Conservation (phyloP, 345 rosid genomes). For the Brassica rapa region DNA sequence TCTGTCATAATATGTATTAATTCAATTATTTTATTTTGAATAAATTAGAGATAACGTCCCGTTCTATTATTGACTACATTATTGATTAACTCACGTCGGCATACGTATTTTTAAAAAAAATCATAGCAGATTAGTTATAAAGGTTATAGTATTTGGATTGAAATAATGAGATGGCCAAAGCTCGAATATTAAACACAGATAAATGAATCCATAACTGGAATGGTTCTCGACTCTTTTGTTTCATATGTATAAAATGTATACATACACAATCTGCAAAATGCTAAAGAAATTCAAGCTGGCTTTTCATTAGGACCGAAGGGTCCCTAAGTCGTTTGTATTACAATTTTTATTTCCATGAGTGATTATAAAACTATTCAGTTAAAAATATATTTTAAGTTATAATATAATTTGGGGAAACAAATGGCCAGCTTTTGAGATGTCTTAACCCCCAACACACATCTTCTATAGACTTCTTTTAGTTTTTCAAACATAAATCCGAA, state of each 20-base stretch:
- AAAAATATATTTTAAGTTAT: not conserved
- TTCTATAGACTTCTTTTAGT: not conserved
- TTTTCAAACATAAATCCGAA: not conserved
- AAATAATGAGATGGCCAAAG: constrained; percentile 8
- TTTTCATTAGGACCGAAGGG: constrained; percentile 25
- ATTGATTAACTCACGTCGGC: constrained; percentile 15
- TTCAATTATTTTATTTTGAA: not conserved
- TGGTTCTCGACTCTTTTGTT: constrained; percentile 20
- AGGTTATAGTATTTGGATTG: not conserved
- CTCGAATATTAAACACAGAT: constrained; percentile 13
- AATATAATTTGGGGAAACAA: constrained; percentile 12
- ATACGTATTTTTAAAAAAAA: not conserved
- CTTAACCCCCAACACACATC: not conserved
- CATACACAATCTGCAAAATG: constrained; percentile 11
- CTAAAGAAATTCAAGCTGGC: constrained; percentile 24
- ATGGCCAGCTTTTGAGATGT: constrained; percentile 5
- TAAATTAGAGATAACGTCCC: not conserved
- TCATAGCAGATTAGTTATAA: not conserved
- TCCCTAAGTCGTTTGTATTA: not conserved
- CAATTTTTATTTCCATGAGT: not conserved
- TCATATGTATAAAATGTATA: not conserved
- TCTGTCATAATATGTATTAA: constrained; percentile 14
- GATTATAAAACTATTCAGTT: not conserved
- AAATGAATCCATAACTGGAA: constrained; percentile 9
- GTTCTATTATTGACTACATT: constrained; percentile 15